phyloP scores from a whole-genome alignment of 192 early-diverging fungal genomes.

The Linnemannia exigua region DNA sequence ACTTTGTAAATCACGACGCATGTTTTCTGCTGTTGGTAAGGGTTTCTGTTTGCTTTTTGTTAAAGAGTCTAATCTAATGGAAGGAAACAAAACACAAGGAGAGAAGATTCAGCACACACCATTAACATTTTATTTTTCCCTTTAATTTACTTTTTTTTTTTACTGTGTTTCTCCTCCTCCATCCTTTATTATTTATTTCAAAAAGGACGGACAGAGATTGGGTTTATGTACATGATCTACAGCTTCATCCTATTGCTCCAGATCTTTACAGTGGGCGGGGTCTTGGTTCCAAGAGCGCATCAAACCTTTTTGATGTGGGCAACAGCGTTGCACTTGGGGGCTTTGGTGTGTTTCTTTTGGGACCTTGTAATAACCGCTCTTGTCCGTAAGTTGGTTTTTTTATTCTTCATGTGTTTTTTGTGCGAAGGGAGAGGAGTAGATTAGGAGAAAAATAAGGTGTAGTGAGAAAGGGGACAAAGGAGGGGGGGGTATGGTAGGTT shows the following conservation, averaged over 20 bases:
- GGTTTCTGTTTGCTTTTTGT: background rate
- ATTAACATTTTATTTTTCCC: too few species aligned
- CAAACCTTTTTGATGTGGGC: slow-evolving; percentile 21
- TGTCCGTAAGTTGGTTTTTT: slow-evolving; percentile 27
- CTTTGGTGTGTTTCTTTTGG: slow-evolving; percentile 41
- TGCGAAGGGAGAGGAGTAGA: background rate
- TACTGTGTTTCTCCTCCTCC: background rate
- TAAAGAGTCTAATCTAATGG: too few species aligned
- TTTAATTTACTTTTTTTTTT: background rate
- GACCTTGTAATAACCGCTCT: slow-evolving; percentile 17
- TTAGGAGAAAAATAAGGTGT: background rate
- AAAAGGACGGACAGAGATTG: slow-evolving; percentile 28
- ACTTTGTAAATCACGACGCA: slow-evolving; percentile 10
- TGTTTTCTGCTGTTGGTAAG: slow-evolving; percentile 29
- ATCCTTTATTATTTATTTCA: background rate
- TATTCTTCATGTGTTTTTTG: background rate
- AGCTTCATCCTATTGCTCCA: slow-evolving; percentile 14
- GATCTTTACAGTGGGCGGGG: slow-evolving; percentile 27
- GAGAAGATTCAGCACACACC: background rate
- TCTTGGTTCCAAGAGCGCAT: background rate
- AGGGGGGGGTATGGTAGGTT: background rate
- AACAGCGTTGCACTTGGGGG: slow-evolving; percentile 30
- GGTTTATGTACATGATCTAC: slow-evolving; percentile 21
- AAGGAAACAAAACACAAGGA: background rate
- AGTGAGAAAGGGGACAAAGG: background rate